Evolutionary conservation across 768 basidiomycete species (phyloP), one percentile per base, ranked within the genome.

Genomic region (Suillus americanus): DNA sequence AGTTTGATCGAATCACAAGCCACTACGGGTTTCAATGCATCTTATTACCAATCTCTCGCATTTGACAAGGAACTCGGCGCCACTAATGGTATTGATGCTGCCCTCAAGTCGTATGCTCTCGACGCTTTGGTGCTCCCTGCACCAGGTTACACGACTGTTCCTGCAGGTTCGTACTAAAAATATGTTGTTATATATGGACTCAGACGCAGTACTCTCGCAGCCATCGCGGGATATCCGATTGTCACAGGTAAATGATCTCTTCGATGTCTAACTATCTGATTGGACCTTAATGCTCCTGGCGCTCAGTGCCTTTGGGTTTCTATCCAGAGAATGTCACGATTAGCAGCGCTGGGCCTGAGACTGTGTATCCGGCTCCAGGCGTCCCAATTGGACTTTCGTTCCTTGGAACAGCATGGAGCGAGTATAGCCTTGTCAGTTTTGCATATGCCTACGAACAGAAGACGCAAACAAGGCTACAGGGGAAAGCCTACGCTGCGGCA

Each of bases 31-130:
- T 68, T 65, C 55, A 77, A 75, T 59, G 56, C 72, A 38, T 68
- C 78, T 1, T 87, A 75, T 62, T 82, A 82, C 67, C 67, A 76
- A 46, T 78, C 85, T 1, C 77, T 87, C 2, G 80, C 80, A 0
- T 78, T 76, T 41, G 76, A 86, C 65, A 73, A 77, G 45, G 82
- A 83, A 16, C 75, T 86, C 0, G 85, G 85, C 5, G 78, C 79
- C 20, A 80, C 80, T 23, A 70, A 77, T 25, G 85, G 86, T 4
- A 86, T 87, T n/a, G 85, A 87, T 64, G 84, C 82, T 10, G 80
- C 78, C 3, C 68, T 87, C 20, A 71, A 82, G 51, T 66, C 72
- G 55, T 77, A 80, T 64, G 75, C 82, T 1, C 73, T 86, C 0
- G 81, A 86, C 64, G 86, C 85, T 0, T 71, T 87, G 6, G 77